Conservation (phyloP, 164 flowering plant species). For the Buxus sempervirens region DNA sequence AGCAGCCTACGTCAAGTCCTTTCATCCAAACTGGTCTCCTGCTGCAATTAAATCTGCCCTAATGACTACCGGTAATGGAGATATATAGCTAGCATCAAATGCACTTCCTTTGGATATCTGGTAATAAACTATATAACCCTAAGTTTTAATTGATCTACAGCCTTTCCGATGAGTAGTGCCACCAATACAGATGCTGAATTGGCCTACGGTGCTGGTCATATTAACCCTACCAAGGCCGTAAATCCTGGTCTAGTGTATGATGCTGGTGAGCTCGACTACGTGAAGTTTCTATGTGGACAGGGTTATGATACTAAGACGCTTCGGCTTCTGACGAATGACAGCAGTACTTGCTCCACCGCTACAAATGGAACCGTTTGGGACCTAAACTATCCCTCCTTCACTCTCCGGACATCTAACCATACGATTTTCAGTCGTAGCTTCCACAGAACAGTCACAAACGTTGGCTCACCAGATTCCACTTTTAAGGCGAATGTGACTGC, state of each 20-base stretch:
- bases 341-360: conserved; percentile 28
- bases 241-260: conserved; percentile 62
- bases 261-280: conserved; percentile 39
- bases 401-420: conserved; percentile 4
- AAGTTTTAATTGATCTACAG: conserved; percentile 33
- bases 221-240: conserved; percentile 43
- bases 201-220: conserved; percentile 58
- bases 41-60: conserved; percentile 52
- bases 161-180: conserved; percentile 32
- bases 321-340: conserved; percentile 36
- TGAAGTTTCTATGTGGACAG: conserved; percentile 49
- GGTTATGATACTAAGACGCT: conserved; percentile 29
- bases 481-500: conserved; percentile 29
- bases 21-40: conserved; percentile 45
- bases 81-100: too few relatives aligned
- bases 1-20: conserved; percentile 42
- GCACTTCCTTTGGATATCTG: too few relatives aligned
- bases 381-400: conserved; percentile 61
- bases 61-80: conserved; percentile 40
- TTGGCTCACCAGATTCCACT: conserved; percentile 42
- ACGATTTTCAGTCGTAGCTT: conserved; percentile 21
- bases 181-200: conserved; percentile 41
- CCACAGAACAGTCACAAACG: conserved; percentile 61
- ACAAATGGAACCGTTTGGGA: conserved; percentile 36
- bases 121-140: too few relatives aligned